phyloP scores from a whole-genome alignment of 192 early-diverging fungal species.

The Coemansia sp. region DNA sequence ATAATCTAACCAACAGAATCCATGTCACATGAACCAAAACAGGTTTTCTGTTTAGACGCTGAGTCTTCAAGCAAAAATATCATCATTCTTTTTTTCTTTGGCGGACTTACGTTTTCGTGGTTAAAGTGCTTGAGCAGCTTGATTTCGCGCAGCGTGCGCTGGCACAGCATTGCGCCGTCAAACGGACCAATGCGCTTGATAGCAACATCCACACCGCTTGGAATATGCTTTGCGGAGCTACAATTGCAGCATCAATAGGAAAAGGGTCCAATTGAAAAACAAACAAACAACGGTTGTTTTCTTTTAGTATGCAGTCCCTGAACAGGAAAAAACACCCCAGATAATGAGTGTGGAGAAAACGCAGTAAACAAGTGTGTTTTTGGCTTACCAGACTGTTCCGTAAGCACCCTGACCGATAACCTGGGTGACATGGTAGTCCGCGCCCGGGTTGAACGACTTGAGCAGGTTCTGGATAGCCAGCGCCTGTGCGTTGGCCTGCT shows the following conservation, averaged over 20 bases:
- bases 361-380: neutral
- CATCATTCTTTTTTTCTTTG: neutral
- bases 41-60: neutral
- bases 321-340: neutral
- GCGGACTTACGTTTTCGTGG: slow-evolving; percentile 69
- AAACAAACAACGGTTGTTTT: slow-evolving; percentile 2
- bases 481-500: slow-evolving; percentile 42
- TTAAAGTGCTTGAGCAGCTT: slow-evolving; percentile 83
- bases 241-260: slow-evolving; percentile 57
- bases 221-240: slow-evolving; percentile 80
- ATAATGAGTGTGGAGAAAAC: neutral
- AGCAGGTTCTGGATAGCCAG: slow-evolving; percentile 52
- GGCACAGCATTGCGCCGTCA: slow-evolving; percentile 81
- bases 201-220: slow-evolving; percentile 81
- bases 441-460: slow-evolving; percentile 70
- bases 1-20: slow-evolving; percentile 30
- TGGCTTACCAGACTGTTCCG: slow-evolving; percentile 85
- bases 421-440: slow-evolving; percentile 80
- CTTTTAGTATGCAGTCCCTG: neutral
- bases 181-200: slow-evolving; percentile 90
- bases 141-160: slow-evolving; percentile 79
- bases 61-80: no score
- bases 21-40: neutral
- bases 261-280: neutral
- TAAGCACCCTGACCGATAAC: slow-evolving; percentile 93